These are phyloP conservation scores for Microsporum canis DNA, from an alignment of 2,329 filamentous ascomycete species.

Conservation along the genomic window DNA sequence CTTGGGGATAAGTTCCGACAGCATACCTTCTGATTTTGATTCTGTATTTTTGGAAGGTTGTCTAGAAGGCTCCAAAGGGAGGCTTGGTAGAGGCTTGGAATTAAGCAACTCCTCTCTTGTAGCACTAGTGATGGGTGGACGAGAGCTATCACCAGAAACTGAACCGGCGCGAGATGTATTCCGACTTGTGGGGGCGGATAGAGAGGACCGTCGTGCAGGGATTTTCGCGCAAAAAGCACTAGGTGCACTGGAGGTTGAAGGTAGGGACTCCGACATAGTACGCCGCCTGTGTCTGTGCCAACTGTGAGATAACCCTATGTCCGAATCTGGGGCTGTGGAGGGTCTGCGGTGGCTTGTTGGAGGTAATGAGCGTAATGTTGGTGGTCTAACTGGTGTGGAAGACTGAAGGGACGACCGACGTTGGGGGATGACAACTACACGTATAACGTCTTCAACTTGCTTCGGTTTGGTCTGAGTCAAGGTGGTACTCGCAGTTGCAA, in stretches of 20 bases:
- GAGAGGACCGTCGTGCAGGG: slow-evolving; percentile 34
- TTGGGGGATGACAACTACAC: slow-evolving; percentile 39
- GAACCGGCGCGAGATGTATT: slow-evolving; percentile 36
- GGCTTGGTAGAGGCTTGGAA: neutral
- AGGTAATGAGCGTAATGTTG: slow-evolving; percentile 22
- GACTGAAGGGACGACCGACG: slow-evolving; percentile 35
- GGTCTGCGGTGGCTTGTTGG: slow-evolving; percentile 27
- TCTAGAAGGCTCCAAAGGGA: neutral
- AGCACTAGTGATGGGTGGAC: neutral
- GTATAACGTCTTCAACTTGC: slow-evolving; percentile 31
- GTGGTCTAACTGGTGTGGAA: slow-evolving; percentile 26
- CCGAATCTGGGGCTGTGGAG: slow-evolving; percentile 27
- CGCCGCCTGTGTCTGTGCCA: slow-evolving; percentile 23
- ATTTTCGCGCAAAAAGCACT: slow-evolving; percentile 22
- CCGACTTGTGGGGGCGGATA: slow-evolving; percentile 37
- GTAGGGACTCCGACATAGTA: slow-evolving; percentile 32
- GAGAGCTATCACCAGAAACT: slow-evolving; percentile 33
- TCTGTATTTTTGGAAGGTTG: neutral
- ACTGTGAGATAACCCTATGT: slow-evolving; percentile 23
- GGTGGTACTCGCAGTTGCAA: slow-evolving; percentile 19
- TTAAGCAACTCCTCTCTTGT: neutral
- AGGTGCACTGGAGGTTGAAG: slow-evolving; percentile 9
- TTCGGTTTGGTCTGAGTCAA: slow-evolving; percentile 13
- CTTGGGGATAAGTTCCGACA: neutral
- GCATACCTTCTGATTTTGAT: neutral